Evolutionary conservation across 2,329 filamentous ascomycete genomes (phyloP).

Genomic region (Bipolaris cookei): DNA sequence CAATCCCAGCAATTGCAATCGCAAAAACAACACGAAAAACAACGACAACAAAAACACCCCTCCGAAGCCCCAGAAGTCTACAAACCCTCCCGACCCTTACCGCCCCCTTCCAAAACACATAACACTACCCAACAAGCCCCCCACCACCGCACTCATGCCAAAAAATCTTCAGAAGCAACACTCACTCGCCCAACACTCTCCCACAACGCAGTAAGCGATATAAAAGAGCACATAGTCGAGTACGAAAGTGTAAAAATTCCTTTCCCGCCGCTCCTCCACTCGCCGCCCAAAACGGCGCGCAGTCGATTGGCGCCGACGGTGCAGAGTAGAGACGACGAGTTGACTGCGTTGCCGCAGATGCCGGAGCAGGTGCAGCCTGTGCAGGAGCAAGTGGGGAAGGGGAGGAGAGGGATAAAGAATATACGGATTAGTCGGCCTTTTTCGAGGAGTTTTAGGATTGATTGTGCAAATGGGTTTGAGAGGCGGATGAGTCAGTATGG

Average conservation of each 20-base stretch:
- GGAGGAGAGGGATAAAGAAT: slow-evolving; percentile 29
- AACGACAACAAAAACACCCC: too few relatives aligned
- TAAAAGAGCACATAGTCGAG: slow-evolving; percentile 36
- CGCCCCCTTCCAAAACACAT: neutral
- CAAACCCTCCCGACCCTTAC: slow-evolving; percentile 29
- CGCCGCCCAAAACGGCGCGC: slow-evolving; percentile 25
- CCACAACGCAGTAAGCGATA: slow-evolving; percentile 25
- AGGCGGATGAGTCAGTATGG: neutral
- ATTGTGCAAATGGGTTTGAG: neutral
- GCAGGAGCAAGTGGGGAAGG: too few relatives aligned
- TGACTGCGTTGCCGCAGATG: slow-evolving; percentile 26
- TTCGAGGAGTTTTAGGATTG: slow-evolving; percentile 1
- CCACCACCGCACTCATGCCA: too few relatives aligned
- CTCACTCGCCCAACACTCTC: slow-evolving; percentile 6
- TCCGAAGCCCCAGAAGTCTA: slow-evolving; percentile 26
- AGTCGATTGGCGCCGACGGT: slow-evolving; percentile 17
- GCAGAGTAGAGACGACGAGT: slow-evolving; percentile 18
- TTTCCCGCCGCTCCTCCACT: slow-evolving; percentile 29
- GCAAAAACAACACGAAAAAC: too few relatives aligned
- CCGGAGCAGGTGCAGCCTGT: neutral
- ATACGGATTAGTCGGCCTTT: slow-evolving; percentile 27
- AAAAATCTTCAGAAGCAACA: too few relatives aligned
- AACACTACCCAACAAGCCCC: neutral
- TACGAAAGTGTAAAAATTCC: slow-evolving; percentile 30
- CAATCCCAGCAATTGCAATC: neutral